phyloP scores from a whole-genome alignment of 345 rosid genomes.

The Aethionema arabicum region DNA sequence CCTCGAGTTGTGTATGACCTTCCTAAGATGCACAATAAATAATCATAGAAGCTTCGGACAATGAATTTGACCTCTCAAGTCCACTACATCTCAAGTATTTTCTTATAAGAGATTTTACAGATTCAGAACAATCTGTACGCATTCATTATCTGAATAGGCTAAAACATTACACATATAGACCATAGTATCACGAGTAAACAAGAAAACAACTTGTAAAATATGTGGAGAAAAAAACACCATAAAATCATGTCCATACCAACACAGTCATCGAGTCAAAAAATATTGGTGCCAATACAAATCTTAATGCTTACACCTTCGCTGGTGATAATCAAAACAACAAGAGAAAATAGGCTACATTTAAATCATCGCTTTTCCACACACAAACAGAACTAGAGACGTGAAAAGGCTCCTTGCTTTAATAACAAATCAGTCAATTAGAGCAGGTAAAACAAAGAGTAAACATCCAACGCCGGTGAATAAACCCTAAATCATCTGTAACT shows the following conservation, averaged over 20 bases:
- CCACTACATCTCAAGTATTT: neutral
- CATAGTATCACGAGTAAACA: neutral
- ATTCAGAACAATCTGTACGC: neutral
- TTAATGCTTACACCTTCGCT: neutral
- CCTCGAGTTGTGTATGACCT: too few relatives aligned
- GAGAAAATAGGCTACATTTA: neutral
- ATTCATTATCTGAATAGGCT: neutral
- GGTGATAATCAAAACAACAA: neutral
- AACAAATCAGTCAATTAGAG: slow-evolving; percentile 2
- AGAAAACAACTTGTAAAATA: too few relatives aligned
- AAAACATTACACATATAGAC: neutral
- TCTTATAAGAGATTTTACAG: neutral
- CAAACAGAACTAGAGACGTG: slow-evolving; percentile 7
- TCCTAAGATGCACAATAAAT: slow-evolving; percentile 8
- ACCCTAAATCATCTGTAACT: slow-evolving; percentile 22
- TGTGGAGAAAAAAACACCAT: neutral
- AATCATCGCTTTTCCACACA: neutral
- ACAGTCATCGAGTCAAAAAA: neutral
- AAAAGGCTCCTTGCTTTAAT: slow-evolving; percentile 5
- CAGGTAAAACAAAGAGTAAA: slow-evolving; percentile 4
- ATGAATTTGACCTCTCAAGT: slow-evolving; percentile 1
- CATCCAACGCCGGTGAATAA: neutral
- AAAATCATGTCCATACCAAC: neutral
- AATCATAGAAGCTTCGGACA: neutral
- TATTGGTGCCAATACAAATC: neutral